These are phyloP conservation scores for Solanum etuberosum DNA, from an alignment of 257 asterid species.

Conservation along the genomic window DNA sequence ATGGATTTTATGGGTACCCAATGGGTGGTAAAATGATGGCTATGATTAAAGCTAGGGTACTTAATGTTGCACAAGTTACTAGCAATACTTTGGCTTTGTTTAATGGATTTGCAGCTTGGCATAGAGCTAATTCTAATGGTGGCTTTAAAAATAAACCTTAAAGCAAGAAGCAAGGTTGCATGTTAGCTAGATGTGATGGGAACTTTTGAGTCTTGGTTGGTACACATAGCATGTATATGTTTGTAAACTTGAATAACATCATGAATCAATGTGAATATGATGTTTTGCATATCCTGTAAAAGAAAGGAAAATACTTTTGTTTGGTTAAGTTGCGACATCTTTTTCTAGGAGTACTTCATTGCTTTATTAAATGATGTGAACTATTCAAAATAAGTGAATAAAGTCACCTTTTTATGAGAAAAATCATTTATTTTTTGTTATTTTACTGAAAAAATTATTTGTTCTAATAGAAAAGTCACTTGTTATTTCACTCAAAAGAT, in stretches of 20 bases:
- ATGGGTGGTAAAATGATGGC: constrained; percentile 35
- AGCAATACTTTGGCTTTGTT: constrained; percentile 49
- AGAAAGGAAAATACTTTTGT: neutral
- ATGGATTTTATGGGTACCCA: constrained; percentile 38
- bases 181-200: neutral
- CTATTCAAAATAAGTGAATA: neutral
- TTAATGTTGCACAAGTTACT: constrained; percentile 44
- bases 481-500: neutral
- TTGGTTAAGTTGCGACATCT: neutral
- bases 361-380: neutral
- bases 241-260: neutral
- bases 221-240: neutral
- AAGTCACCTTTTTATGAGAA: neutral
- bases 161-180: neutral
- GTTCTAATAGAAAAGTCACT: neutral
- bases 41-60: constrained; percentile 37
- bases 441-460: neutral
- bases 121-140: constrained; percentile 8
- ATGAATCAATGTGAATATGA: neutral
- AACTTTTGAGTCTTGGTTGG: neutral
- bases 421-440: neutral
- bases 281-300: neutral
- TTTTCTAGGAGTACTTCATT: neutral
- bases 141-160: neutral
- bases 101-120: constrained; percentile 38